Base-by-base conservation (phyloP, 768 basidiomycete species). In the Boletus insuetus region DNA sequence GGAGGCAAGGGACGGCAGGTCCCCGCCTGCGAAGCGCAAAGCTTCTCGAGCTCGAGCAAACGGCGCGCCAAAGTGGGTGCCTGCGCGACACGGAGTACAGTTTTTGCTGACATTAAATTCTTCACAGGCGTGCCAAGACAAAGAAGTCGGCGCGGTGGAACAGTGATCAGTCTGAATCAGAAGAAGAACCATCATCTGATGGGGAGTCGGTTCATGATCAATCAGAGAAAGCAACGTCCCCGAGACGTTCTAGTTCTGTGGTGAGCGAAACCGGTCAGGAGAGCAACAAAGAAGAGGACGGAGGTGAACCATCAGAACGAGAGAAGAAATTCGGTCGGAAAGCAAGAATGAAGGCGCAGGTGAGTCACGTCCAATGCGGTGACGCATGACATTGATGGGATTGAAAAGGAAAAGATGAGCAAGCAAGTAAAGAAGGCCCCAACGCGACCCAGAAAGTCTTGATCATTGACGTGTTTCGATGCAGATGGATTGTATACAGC, bases 21-120 rank as follows among this genome's bases (percentile, higher is more conserved):
- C 75, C 1, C 72, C 79, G 26, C 68, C 64, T 52, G 70, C 71
- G 29, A 86, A 87, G 64, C 82, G 85, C 45, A 83, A 82, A 61
- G 80, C 82, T 29, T 67, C 77, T 11, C 67, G 64, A 29, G 50
- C 66, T 6, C 68, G 69, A 10, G 49, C 45, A 13, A 73, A 71
- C 48, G 69, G 69, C 16, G 56, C 46, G 1, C 43, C 58, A 20
- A 70, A 70, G 69, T 70, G 29, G 46, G 69, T 53, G 35, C 46
- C 24, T 53, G 37, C 19, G 20, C 20, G 41, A 16, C 14, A 37
- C 38, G 17, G 26, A 20, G 31, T 29, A 48, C 19, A 20, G 22
- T 29, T n/a, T 46, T 35, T 35, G 46, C 34, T 68, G 50, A 70
- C 37, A 34, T 43, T 34, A 10, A 24, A 6, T 38, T 40, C 24